Evolutionary conservation across 768 basidiomycete genomes (phyloP).

Genomic region (Cantharellus anzutake): DNA sequence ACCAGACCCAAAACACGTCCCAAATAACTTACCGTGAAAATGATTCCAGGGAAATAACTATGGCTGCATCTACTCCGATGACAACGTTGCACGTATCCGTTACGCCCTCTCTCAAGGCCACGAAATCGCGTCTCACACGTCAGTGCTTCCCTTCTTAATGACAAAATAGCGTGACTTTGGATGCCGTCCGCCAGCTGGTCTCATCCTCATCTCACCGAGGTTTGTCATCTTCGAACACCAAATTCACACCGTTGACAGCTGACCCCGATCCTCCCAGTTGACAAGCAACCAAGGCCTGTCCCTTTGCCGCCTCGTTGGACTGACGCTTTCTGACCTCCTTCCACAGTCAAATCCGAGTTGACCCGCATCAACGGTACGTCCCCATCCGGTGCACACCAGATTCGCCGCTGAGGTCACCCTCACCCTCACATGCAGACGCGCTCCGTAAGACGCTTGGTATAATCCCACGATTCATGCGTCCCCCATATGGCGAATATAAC

Average conservation of each 20-base stretch:
- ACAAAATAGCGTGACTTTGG: not conserved
- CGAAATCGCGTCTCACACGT: slow-evolving; percentile 5
- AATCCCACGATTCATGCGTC: slow-evolving; percentile 6
- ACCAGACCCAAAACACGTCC: not conserved
- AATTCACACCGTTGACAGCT: not conserved
- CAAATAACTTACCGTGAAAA: not conserved
- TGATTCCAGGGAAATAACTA: not conserved
- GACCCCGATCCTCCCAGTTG: not conserved
- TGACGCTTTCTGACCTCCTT: not conserved
- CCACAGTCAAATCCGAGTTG: not conserved
- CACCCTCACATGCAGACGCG: not conserved
- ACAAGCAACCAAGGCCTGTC: not conserved
- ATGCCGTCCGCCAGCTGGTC: not conserved
- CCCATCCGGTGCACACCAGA: not conserved
- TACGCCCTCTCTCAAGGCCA: slow-evolving; percentile 1
- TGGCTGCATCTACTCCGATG: slow-evolving; percentile 4
- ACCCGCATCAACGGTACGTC: not conserved
- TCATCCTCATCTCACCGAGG: not conserved
- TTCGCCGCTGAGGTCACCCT: not conserved
- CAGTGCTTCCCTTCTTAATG: not conserved
- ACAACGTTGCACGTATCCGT: not conserved
- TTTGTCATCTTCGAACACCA: not conserved
- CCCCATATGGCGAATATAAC: slow-evolving; percentile 4
- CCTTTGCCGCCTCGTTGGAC: not conserved
- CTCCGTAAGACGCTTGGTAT: not conserved